A percentile compares a stretch with the other conserved stretches of the same genome.
Conservation (phyloP, 1,139 yeast species). For the Hansenula sp. region DNA sequence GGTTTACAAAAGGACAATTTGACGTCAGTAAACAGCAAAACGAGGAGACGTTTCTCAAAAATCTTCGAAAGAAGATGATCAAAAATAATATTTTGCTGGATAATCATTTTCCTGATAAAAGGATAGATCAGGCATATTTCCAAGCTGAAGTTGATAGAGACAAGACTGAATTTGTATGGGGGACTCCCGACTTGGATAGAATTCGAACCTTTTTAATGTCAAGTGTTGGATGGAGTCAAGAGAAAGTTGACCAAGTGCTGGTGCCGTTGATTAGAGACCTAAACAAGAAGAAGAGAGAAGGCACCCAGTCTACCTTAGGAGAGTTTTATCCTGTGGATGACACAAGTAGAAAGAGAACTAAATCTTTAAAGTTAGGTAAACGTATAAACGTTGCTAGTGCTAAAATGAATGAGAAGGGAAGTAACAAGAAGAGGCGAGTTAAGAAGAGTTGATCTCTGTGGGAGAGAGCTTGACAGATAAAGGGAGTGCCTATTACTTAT, state of each 20-base stretch:
- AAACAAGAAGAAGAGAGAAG: conserved; percentile 54
- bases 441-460: not conserved
- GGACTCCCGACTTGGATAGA: conserved; percentile 79
- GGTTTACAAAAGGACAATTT: conserved; percentile 45
- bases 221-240: conserved; percentile 80
- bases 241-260: conserved; percentile 75
- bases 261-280: conserved; percentile 85
- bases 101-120: conserved; percentile 63
- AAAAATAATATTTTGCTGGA: conserved; percentile 41
- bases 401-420: conserved; percentile 34
- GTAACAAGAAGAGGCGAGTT: not conserved
- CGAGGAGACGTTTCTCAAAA: conserved; percentile 46
- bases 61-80: conserved; percentile 61
- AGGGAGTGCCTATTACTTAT: no score
- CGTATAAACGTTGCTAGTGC: conserved; percentile 56
- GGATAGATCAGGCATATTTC: conserved; percentile 69
- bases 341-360: conserved; percentile 35
- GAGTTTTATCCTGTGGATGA: conserved; percentile 51
- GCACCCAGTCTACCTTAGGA: conserved; percentile 51
- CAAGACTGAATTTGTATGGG: conserved; percentile 80
- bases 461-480: no score
- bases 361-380: conserved; percentile 49
- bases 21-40: conserved; percentile 33
- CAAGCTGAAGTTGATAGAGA: conserved; percentile 84
- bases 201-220: conserved; percentile 65